These are phyloP conservation scores for Tetrapisispora iriomotensis DNA, from an alignment of 805 yeast genomes.

Conservation along the genomic window DNA sequence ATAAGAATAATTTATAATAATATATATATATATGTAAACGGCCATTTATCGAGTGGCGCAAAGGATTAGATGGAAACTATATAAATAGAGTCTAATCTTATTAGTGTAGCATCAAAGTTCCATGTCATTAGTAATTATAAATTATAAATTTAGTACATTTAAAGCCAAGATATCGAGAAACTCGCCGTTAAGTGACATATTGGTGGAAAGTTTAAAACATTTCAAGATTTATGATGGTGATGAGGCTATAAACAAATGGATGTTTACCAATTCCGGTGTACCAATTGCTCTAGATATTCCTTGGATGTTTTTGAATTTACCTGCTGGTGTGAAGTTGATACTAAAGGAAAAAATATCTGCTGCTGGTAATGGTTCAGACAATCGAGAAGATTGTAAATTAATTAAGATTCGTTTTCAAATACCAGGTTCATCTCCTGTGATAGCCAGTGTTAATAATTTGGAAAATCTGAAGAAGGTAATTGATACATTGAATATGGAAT, in stretches of 20 bases:
- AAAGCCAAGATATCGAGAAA: constrained; percentile 31
- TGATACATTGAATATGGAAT: constrained; percentile 9
- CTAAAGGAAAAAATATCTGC: constrained; percentile 9
- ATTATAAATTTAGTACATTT: constrained; percentile 27
- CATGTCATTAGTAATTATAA: constrained; percentile 33
- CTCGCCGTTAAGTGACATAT: constrained; percentile 30
- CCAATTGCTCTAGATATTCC: constrained; percentile 34
- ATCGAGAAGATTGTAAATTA: constrained; percentile 3
- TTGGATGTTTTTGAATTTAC: constrained; percentile 34
- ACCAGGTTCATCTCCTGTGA: constrained; percentile 14
- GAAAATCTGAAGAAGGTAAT: constrained; percentile 11
- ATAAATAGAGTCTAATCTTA: too few species aligned
- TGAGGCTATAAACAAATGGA: constrained; percentile 14
- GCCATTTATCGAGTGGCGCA: too few species aligned
- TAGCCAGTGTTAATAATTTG: constrained; percentile 18
- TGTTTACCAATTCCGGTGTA: constrained; percentile 25
- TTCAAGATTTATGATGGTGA: constrained; percentile 25
- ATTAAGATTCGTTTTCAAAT: constrained; percentile 28
- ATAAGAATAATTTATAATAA: too few species aligned
- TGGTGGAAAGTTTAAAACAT: constrained; percentile 29
- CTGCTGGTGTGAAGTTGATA: constrained; percentile 36
- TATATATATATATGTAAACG: too few species aligned
- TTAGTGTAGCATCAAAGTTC: too few species aligned
- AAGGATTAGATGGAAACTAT: too few species aligned
- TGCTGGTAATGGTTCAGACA: neutral